Evolutionary conservation across 164 flowering plant species (phyloP).

Genomic region (Annona cherimola): DNA sequence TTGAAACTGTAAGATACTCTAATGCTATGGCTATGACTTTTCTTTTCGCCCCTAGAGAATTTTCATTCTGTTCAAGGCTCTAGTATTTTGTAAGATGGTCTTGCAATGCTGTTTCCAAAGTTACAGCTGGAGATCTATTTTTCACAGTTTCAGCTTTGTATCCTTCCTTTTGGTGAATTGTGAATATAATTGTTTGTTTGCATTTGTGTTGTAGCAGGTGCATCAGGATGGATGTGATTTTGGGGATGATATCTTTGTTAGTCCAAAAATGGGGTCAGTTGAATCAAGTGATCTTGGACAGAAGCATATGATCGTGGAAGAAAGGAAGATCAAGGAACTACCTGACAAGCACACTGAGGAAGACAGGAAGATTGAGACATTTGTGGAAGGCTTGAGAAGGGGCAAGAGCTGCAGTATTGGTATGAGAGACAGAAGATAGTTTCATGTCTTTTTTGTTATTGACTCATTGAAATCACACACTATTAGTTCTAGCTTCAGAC

Average conservation of each 20-base stretch:
- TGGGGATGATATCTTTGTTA: conserved; percentile 82
- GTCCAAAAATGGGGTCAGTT: conserved; percentile 59
- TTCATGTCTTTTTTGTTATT: neutral
- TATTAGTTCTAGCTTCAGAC: neutral
- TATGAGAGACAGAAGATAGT: conserved; percentile 14
- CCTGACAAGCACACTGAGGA: conserved; percentile 73
- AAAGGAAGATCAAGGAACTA: conserved; percentile 66
- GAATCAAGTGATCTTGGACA: conserved; percentile 38
- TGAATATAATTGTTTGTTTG: neutral
- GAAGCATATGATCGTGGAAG: conserved; percentile 78
- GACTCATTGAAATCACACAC: neutral
- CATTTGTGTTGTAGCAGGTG: conserved; percentile 41
- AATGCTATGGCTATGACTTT: neutral
- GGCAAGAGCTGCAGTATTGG: conserved; percentile 83
- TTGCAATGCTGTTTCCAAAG: neutral
- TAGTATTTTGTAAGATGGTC: neutral
- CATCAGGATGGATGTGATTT: conserved; percentile 87
- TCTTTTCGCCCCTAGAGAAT: neutral
- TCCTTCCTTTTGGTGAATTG: neutral
- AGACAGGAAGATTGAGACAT: conserved; percentile 84
- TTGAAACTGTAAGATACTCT: conserved; percentile 37
- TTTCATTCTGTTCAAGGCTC: neutral
- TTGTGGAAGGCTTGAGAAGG: conserved; percentile 83
- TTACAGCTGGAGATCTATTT: neutral
- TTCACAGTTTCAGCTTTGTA: neutral